Evolutionary conservation across 139 green algal species (phyloP), one percentile per base, ranked within the genome.

Genomic region (Chlamydomonas schloesseri): DNA sequence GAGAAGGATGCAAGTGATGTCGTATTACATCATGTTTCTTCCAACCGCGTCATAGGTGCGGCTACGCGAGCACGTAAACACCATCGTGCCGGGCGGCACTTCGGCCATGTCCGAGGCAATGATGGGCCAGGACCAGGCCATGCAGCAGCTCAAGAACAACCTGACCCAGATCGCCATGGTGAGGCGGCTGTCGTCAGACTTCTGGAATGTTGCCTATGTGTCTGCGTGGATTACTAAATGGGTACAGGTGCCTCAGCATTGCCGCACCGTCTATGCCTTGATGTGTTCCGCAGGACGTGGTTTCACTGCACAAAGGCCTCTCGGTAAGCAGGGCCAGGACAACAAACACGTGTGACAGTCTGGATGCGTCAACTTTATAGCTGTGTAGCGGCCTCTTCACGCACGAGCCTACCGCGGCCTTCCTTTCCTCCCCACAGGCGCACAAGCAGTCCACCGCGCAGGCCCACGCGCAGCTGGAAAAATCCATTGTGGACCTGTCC

Each of bases 91-190:
- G 0, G 79, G 79, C 3, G 79, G 79, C 31, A 15, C 67, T 67
- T 76, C 79, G 11, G 47, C 50, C 10, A 67, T 85, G 67, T 28
- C 47, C 5, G 79, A 85, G 79, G 79, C 76, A 67, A n/a, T 85
- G 79, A 31, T 50, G 47, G 79, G 8, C 24, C 79, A 85, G 47
- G 64, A 37, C 14, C 60, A n/a, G 31, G n/a, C 47, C 18, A 47
- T 50, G n/a, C 31, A 55, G 65, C 79, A 85, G 47, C 64, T 85
- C 3, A 68, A 69, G 31, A 18, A 65, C 29, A 85, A 85, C 79
- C 67, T 85, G 20, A 85, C 79, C 10, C 79, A 85, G 67, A 73
- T 85, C 15, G 79, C 79, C 20, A 85, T 85, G 79, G 78, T 84
- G 47, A 2, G 73, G 37, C n/a, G n/a, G n/a, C n/a, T n/a, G n/a